phyloP scores from a whole-genome alignment of 1,284 basidiomycete species.

The Sporisorium scitamineum region DNA sequence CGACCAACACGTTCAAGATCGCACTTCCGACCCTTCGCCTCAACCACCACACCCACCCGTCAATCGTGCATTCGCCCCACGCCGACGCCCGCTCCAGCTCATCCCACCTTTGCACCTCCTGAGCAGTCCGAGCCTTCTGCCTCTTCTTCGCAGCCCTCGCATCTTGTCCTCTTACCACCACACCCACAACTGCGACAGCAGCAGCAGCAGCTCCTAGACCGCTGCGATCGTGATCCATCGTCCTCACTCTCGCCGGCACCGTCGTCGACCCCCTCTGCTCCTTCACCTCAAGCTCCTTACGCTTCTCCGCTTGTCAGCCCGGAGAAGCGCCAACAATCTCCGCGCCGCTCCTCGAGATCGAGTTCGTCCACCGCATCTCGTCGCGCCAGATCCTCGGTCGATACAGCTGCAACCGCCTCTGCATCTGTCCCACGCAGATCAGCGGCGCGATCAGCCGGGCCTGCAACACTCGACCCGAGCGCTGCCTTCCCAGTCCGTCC shows the following conservation, averaged over 20 bases:
- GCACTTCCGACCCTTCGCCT: conserved; percentile 27
- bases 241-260: conserved; percentile 43
- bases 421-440: not conserved
- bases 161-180: not conserved
- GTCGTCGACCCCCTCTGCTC: conserved; percentile 26
- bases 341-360: conserved; percentile 10
- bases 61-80: conserved; percentile 8
- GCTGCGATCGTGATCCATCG: conserved; percentile 21
- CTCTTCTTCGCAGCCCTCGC: not conserved
- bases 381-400: conserved; percentile 16
- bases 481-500: not conserved
- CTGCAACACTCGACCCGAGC: conserved; percentile 2
- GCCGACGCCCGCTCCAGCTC: not conserved
- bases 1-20: conserved; percentile 19
- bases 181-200: conserved; percentile 16
- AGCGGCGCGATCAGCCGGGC: not conserved
- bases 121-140: conserved; percentile 8
- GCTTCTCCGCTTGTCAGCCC: not conserved
- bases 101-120: not conserved
- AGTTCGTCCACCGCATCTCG: conserved; percentile 23
- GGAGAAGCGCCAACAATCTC: not conserved
- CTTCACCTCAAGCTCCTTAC: conserved; percentile 10
- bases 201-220: conserved; percentile 10
- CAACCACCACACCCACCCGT: conserved; percentile 22
- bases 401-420: conserved; percentile 4